Conservation (phyloP, 108 stramenopile species). For the Fragilariopsis cylindrus region DNA sequence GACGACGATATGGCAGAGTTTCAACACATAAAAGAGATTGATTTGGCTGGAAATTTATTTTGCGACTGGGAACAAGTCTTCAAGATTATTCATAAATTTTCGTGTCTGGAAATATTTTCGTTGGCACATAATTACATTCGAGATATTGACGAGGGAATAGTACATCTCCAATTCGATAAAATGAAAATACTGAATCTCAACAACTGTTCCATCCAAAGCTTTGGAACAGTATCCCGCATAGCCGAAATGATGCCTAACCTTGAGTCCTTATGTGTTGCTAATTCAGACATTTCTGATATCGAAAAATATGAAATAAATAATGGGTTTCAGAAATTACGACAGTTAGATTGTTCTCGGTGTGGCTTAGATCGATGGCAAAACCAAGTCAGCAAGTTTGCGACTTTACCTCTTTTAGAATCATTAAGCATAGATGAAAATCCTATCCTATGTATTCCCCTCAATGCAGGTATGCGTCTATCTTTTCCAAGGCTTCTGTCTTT, state of each 20-base stretch:
- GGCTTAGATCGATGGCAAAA: constrained; percentile 57
- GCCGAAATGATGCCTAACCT: constrained; percentile 65
- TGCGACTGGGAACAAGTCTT: constrained; percentile 58
- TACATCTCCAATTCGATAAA: constrained; percentile 11
- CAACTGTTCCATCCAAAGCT: constrained; percentile 53
- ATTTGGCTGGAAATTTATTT: constrained; percentile 83
- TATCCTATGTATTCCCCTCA: constrained; percentile 37
- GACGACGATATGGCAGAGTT: constrained; percentile 32
- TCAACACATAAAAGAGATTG: constrained; percentile 67
- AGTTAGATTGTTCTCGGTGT: constrained; percentile 78
- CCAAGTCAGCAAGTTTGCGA: constrained; percentile 52
- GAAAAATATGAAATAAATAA: neutral
- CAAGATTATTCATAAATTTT: constrained; percentile 60
- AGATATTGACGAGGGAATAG: constrained; percentile 24
- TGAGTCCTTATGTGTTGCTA: constrained; percentile 77
- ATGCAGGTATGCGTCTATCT: neutral
- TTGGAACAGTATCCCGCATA: constrained; percentile 52
- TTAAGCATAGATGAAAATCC: constrained; percentile 83
- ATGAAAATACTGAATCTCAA: constrained; percentile 64
- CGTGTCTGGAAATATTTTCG: constrained; percentile 55
- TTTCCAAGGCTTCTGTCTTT: constrained; percentile 56
- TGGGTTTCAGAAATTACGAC: constrained; percentile 53
- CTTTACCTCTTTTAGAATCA: constrained; percentile 58
- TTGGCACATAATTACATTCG: constrained; percentile 76
- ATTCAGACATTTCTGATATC: constrained; percentile 65